A percentile compares a stretch with the other conserved stretches of the same genome.
These are phyloP conservation scores for Paramecium biaurelia DNA, from an alignment of 73 alveolate genomes.

Conservation along the genomic window DNA sequence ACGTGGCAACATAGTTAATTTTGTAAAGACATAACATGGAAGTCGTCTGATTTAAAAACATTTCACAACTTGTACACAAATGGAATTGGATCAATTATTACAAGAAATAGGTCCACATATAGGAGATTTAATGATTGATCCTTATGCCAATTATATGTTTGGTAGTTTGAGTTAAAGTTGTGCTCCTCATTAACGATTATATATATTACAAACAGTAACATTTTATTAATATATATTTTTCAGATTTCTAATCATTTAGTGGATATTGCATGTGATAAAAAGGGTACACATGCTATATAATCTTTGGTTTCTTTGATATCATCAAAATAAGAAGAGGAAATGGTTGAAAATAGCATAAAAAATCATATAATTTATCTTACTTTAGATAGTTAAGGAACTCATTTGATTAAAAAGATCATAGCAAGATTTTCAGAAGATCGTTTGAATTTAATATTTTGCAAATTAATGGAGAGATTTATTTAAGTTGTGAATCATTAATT, in stretches of 20 bases:
- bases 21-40: slow-evolving; percentile 39
- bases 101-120: slow-evolving; percentile 35
- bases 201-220: neutral
- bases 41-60: slow-evolving; percentile 13
- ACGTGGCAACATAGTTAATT: slow-evolving; percentile 13
- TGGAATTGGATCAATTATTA: slow-evolving; percentile 9
- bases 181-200: slow-evolving; percentile 48
- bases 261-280: slow-evolving; percentile 50
- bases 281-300: slow-evolving; percentile 47
- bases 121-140: slow-evolving; percentile 30
- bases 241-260: slow-evolving; percentile 5
- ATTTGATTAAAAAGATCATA: slow-evolving; percentile 14
- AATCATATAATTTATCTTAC: neutral
- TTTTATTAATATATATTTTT: neutral
- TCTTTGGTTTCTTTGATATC: slow-evolving; percentile 29
- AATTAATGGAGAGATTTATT: slow-evolving; percentile 21
- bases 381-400: slow-evolving; percentile 38
- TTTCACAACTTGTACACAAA: slow-evolving; percentile 32
- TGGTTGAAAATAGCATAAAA: slow-evolving; percentile 40
- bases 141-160: slow-evolving; percentile 48
- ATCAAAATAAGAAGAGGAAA: slow-evolving; percentile 39
- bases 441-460: neutral
- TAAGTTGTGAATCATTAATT: slow-evolving; percentile 27
- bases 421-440: slow-evolving; percentile 44
- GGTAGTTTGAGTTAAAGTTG: slow-evolving; percentile 56